Conservation (phyloP, 805 yeast genomes). For the Lipomyces starkeyi region DNA sequence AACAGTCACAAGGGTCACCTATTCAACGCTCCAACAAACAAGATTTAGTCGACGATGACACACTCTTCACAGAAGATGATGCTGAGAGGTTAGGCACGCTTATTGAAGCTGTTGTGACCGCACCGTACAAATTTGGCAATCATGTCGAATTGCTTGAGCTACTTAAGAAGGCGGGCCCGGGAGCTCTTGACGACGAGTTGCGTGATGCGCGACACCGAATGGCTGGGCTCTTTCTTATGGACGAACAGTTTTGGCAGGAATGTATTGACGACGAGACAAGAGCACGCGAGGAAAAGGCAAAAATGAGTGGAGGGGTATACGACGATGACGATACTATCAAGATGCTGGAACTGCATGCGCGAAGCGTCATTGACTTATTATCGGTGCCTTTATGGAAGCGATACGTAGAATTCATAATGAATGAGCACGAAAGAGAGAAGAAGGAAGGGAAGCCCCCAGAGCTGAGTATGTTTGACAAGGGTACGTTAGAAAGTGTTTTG, state of each 20-base stretch:
- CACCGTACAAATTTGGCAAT: slow-evolving; percentile 20
- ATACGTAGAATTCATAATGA: slow-evolving; percentile 26
- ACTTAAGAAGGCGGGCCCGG: slow-evolving; percentile 24
- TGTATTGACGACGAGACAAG: slow-evolving; percentile 30
- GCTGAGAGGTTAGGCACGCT: slow-evolving; percentile 31
- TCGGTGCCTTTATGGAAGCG: slow-evolving; percentile 30
- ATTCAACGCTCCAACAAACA: not conserved
- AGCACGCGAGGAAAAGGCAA: slow-evolving; percentile 10
- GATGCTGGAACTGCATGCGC: slow-evolving; percentile 21
- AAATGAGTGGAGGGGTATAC: slow-evolving; percentile 6
- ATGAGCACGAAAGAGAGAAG: slow-evolving; percentile 12
- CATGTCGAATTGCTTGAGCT: slow-evolving; percentile 28
- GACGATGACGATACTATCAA: slow-evolving; percentile 18
- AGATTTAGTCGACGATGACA: not conserved
- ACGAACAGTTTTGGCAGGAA: slow-evolving; percentile 24
- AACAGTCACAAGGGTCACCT: not conserved
- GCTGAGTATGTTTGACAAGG: slow-evolving; percentile 14
- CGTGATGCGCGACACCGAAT: slow-evolving; percentile 26
- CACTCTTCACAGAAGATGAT: slow-evolving; percentile 29
- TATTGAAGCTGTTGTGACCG: slow-evolving; percentile 22
- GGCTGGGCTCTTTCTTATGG: slow-evolving; percentile 24
- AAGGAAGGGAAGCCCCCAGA: slow-evolving; percentile 10
- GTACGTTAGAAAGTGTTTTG: slow-evolving; percentile 15
- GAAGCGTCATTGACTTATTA: slow-evolving; percentile 30
- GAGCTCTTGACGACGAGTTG: slow-evolving; percentile 28